Percentiles rank a stretch among this genome's conserved stretches.
Evolutionary conservation across 192 early-diverging fungal genomes (phyloP).

Genomic region (Fimicolochytrium jonesii): DNA sequence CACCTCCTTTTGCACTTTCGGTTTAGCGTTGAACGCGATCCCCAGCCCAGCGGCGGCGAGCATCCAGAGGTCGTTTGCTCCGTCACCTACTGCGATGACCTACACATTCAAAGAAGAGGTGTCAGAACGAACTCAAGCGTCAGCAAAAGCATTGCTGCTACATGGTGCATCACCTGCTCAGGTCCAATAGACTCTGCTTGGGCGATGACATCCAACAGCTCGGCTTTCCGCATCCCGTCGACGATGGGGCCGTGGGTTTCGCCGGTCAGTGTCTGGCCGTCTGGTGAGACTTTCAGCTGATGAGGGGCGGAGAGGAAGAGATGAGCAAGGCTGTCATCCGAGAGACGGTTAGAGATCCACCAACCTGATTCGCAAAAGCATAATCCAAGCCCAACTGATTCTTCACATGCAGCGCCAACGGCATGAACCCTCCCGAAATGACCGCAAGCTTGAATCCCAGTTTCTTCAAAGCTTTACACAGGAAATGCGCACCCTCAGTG

Average conservation of each 20-base stretch:
- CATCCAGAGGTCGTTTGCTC: conserved; percentile 97
- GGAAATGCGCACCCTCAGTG: conserved; percentile 84
- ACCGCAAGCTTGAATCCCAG: conserved; percentile 95
- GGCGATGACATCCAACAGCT: conserved; percentile 92
- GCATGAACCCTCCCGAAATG: conserved; percentile 94
- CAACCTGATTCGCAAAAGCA: conserved; percentile 94
- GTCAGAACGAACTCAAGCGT: too few relatives aligned
- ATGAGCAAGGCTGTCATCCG: too few relatives aligned
- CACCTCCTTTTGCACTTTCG: conserved; percentile 82
- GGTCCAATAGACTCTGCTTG: conserved; percentile 82
- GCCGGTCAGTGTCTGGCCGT: conserved; percentile 82
- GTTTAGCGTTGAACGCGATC: conserved; percentile 98
- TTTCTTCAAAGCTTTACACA: conserved; percentile 84
- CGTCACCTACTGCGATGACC: conserved; percentile 96
- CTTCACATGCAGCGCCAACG: conserved; percentile 89
- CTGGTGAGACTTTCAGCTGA: conserved; percentile 76
- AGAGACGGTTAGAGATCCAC: too few relatives aligned
- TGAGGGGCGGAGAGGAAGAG: too few relatives aligned
- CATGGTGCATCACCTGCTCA: conserved; percentile 64
- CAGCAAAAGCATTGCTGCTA: too few relatives aligned
- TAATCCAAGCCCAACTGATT: conserved; percentile 88
- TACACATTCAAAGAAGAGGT: conserved; percentile 20
- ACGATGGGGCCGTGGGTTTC: conserved; percentile 85
- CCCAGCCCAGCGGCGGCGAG: conserved; percentile 88
- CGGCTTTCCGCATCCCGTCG: conserved; percentile 88